Percentiles rank a stretch among this genome's conserved stretches.
phyloP scores from a whole-genome alignment of 2,329 filamentous ascomycete genomes.

The Diplodia scrobiculata region DNA sequence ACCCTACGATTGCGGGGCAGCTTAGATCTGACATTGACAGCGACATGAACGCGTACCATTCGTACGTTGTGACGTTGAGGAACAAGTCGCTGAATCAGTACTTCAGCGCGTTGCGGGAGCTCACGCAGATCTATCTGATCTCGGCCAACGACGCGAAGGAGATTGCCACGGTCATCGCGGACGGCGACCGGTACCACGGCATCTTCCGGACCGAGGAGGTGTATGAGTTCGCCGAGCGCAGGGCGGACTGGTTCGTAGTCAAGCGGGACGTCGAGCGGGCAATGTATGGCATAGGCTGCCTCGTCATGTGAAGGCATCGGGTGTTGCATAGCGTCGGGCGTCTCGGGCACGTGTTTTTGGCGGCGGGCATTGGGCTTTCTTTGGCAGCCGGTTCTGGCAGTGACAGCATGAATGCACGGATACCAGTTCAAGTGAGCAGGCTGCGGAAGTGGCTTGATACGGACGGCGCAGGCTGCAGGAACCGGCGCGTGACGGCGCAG shows the following conservation, averaged over 20 bases:
- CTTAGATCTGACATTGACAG: constrained; percentile 50
- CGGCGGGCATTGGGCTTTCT: not conserved
- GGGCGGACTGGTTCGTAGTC: constrained; percentile 94
- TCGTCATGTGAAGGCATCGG: constrained; percentile 66
- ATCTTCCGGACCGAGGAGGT: constrained; percentile 96
- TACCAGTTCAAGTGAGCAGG: not conserved
- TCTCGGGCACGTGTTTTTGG: constrained; percentile 14
- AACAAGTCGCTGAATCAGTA: constrained; percentile 86
- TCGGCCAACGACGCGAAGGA: constrained; percentile 86
- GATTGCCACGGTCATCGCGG: constrained; percentile 91
- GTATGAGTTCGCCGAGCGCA: constrained; percentile 90
- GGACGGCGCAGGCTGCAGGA: constrained; percentile 17
- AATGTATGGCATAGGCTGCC: constrained; percentile 94
- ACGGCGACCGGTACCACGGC: constrained; percentile 83
- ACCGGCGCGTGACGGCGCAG: constrained; percentile 13
- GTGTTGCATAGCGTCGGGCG: constrained; percentile 24
- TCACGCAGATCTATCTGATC: constrained; percentile 94
- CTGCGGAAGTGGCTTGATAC: constrained; percentile 10
- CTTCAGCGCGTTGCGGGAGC: constrained; percentile 85
- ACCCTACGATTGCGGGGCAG: not conserved
- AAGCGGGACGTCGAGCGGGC: constrained; percentile 86
- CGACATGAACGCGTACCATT: constrained; percentile 92
- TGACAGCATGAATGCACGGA: constrained; percentile 12
- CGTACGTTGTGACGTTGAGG: constrained; percentile 76
- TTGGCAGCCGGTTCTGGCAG: constrained; percentile 1